Evolutionary conservation across 805 yeast species (phyloP).

Genomic region (Millerozyma miso): DNA sequence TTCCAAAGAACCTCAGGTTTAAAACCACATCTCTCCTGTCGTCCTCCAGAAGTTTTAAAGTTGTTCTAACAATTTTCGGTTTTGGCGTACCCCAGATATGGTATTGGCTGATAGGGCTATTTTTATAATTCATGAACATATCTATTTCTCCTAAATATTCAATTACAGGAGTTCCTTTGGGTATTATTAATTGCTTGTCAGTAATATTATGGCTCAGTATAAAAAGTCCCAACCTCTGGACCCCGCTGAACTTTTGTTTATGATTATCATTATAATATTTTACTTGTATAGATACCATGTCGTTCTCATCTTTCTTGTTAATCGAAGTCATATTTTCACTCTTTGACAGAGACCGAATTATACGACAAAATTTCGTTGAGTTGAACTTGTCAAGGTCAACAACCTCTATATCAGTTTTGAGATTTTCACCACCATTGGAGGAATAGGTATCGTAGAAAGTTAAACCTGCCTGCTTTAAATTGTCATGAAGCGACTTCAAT

Average conservation of each 20-base stretch:
- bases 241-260: conserved; percentile 61
- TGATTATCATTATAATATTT: conserved; percentile 56
- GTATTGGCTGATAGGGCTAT: conserved; percentile 73
- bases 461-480: not conserved
- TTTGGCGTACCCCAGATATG: conserved; percentile 64
- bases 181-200: conserved; percentile 21
- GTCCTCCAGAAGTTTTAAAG: conserved; percentile 11
- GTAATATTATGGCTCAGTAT: conserved; percentile 17
- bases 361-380: conserved; percentile 24
- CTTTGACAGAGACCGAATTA: conserved; percentile 32
- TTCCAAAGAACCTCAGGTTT: conserved; percentile 80
- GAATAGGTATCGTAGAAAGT: not conserved
- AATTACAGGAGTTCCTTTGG: conserved; percentile 46
- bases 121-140: conserved; percentile 56
- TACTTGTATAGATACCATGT: conserved; percentile 36
- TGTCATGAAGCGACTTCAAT: not conserved
- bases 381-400: conserved; percentile 25
- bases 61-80: conserved; percentile 32
- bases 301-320: conserved; percentile 12
- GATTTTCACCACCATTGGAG: not conserved
- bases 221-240: conserved; percentile 64
- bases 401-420: conserved; percentile 12
- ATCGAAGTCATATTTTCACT: conserved; percentile 18
- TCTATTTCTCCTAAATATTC: conserved; percentile 75
- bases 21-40: conserved; percentile 53